Base-by-base conservation (phyloP, 176 grass and related monocot genomes). In the Calamus simplicifolius region DNA sequence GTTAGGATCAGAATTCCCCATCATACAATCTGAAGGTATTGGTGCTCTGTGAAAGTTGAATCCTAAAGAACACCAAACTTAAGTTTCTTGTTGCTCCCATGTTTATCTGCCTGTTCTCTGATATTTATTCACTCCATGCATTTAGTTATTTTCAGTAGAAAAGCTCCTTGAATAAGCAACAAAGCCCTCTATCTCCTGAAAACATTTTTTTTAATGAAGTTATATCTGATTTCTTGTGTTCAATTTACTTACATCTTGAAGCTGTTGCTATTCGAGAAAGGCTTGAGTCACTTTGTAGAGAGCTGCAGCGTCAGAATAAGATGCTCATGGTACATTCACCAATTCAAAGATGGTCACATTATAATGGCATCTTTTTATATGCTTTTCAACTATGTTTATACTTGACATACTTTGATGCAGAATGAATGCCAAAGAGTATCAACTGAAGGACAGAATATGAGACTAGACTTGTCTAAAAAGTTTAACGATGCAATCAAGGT, bases 401-500 rank as follows among this genome's bases (percentile, higher is more conserved):
- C 18, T 0, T 54, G 27, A 21, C 57, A 18, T 82, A 17, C 79
- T 56, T 80, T 68, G 19, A 48, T 49, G 71, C 64, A 98, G 93
- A 87, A 85, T 23, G 93, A 98, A 78, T 98, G 87, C 49, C 73
- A 30, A 77, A 92, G 84, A 60, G 87, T 92, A 29, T 92, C 93
- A 0, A 85, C 78, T 56, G 84, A 98, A 63, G 93, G 87, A 35
- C 93, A 92, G 57, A 98, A 73, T 52, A 89, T 98, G 85, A 83
- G 93, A 58, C 81, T 80, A 69, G 87, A 89, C 25, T 76, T 98
- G 58, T 89, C 84, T 60, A 78, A 83, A 16, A 91, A 87, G 79
- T 98, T 98, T 26, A 88, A 83, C 65, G 82, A 85, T 65, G 87
- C 87, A 73, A 98, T 98, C 62, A 98, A 98, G 87, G 93, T 98